A percentile compares a stretch with the other conserved stretches of the same genome.
Conservation (phyloP, 805 yeast species). For the Ogataea ramenticola region DNA sequence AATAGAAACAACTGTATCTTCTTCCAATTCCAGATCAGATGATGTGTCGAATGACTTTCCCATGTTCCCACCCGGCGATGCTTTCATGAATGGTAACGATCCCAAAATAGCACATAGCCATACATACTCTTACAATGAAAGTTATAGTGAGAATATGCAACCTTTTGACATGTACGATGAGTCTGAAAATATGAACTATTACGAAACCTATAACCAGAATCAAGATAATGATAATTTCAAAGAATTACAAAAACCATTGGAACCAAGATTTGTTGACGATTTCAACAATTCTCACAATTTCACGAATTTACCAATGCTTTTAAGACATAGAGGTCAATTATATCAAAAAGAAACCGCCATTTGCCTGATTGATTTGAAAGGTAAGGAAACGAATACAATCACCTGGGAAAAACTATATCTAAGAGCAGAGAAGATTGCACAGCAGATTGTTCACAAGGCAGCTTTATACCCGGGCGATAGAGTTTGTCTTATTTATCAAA, state of each 20-base stretch:
- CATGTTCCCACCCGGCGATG: background rate
- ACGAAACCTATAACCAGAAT: slow-evolving; percentile 1
- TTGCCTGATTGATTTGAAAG: slow-evolving; percentile 63
- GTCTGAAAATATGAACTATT: slow-evolving; percentile 5
- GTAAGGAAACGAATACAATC: slow-evolving; percentile 69
- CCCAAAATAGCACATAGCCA: background rate
- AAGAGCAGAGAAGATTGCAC: slow-evolving; percentile 83
- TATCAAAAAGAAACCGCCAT: slow-evolving; percentile 67
- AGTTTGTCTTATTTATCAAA: slow-evolving; percentile 77
- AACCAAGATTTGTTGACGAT: slow-evolving; percentile 45
- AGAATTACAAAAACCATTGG: slow-evolving; percentile 52
- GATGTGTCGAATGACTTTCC: background rate
- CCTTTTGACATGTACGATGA: background rate
- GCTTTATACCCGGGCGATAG: slow-evolving; percentile 76
- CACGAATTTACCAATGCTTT: slow-evolving; percentile 62
- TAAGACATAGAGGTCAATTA: slow-evolving; percentile 63
- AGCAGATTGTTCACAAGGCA: slow-evolving; percentile 65
- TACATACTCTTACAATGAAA: background rate
- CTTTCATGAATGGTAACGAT: background rate
- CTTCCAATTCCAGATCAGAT: background rate
- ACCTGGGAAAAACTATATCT: slow-evolving; percentile 87
- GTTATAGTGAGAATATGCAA: background rate
- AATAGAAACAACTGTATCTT: background rate
- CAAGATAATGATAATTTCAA: slow-evolving; percentile 11
- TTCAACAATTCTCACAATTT: slow-evolving; percentile 31